phyloP scores from a whole-genome alignment of 164 flowering plant genomes.

The Vitis labrusca region DNA sequence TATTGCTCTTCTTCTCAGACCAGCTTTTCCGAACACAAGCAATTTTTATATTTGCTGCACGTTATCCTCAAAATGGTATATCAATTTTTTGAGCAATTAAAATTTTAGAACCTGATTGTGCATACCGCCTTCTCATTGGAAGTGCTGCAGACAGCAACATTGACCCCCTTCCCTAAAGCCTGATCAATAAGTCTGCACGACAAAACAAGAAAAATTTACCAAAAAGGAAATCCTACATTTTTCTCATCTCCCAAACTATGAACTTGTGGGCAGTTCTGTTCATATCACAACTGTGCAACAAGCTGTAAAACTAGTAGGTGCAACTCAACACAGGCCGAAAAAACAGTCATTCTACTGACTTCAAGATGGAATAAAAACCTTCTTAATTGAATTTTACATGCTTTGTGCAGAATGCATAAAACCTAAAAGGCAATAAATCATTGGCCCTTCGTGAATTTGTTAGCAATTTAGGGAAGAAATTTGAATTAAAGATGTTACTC shows the following conservation, averaged over 20 bases:
- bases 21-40: not conserved
- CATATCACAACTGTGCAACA: no score
- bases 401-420: no score
- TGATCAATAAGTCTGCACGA: conserved; percentile 83
- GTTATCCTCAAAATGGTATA: not conserved
- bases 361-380: no score
- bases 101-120: conserved; percentile 37
- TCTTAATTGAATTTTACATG: no score
- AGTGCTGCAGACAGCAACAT: conserved; percentile 97
- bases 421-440: no score
- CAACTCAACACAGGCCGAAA: no score
- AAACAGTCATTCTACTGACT: no score
- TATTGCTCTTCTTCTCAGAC: not conserved
- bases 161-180: conserved; percentile 76
- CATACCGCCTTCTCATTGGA: conserved; percentile 99
- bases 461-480: no score
- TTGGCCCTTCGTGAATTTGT: no score
- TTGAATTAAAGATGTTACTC: not conserved
- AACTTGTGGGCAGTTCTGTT: no score
- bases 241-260: no score
- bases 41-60: not conserved
- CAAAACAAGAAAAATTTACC: conserved; percentile 2
- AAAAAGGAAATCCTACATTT: not conserved
- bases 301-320: no score
- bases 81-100: not conserved